Evolutionary conservation across 495 filamentous ascomycete genomes (phyloP).

Genomic region (Neurospora sp.): DNA sequence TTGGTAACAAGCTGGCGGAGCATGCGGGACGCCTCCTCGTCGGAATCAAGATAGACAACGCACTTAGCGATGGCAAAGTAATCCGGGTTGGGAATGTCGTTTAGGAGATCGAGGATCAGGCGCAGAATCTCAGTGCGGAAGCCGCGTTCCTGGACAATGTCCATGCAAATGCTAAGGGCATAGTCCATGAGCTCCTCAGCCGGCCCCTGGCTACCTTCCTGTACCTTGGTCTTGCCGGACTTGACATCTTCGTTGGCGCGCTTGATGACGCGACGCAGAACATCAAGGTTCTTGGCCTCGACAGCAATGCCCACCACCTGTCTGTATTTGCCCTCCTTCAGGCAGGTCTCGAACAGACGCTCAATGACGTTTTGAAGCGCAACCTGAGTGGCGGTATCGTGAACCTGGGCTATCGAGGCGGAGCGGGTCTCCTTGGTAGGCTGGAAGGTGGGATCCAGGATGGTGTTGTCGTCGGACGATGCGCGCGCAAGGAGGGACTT

Average conservation of each 20-base stretch:
- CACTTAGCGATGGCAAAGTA: slow-evolving; percentile 98
- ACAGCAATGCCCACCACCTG: slow-evolving; percentile 99
- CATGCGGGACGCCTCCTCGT: slow-evolving; percentile 82
- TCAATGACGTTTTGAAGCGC: slow-evolving; percentile 76
- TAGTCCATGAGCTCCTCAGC: slow-evolving; percentile 97
- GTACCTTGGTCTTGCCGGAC: slow-evolving; percentile 43
- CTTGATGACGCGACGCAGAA: slow-evolving; percentile 79
- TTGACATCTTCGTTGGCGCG: slow-evolving; percentile 72
- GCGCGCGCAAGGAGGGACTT: slow-evolving; percentile 78
- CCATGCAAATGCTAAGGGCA: slow-evolving; percentile 91
- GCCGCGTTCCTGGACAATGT: slow-evolving; percentile 85
- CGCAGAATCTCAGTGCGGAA: slow-evolving; percentile 72
- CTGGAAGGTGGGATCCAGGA: slow-evolving; percentile 45
- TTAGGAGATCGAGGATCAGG: slow-evolving; percentile 78
- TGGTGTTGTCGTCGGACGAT: slow-evolving; percentile 54
- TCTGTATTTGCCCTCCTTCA: slow-evolving; percentile 75
- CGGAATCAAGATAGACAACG: slow-evolving; percentile 90
- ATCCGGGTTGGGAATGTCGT: slow-evolving; percentile 80
- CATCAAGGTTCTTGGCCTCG: slow-evolving; percentile 85
- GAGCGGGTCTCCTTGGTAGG: slow-evolving; percentile 42
- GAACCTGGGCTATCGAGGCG: slow-evolving; percentile 33
- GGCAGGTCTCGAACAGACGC: slow-evolving; percentile 83
- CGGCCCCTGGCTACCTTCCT: slow-evolving; percentile 41
- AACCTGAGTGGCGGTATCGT: slow-evolving; percentile 44
- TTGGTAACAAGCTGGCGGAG: slow-evolving; percentile 71